Conservation (phyloP, 208 protist species). For the Polymyxa betae region DNA sequence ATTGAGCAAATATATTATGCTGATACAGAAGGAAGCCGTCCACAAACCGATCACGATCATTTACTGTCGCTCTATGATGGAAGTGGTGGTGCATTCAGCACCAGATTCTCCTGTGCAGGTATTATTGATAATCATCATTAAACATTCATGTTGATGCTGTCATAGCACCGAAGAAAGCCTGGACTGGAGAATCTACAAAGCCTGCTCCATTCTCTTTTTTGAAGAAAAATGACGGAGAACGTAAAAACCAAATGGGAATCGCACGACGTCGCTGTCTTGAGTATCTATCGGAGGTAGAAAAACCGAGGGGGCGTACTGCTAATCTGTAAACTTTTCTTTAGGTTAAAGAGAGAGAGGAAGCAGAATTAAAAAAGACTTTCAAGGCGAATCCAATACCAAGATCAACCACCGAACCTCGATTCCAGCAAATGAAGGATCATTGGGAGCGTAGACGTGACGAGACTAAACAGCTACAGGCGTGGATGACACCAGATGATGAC, state of each 20-base stretch:
- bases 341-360: background rate
- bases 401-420: constrained; percentile 1
- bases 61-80: background rate
- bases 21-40: background rate
- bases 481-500: background rate
- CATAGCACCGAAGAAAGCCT: too few relatives aligned
- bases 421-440: background rate
- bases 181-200: background rate
- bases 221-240: background rate
- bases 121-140: too few relatives aligned
- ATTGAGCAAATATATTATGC: constrained; percentile 12
- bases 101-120: too few relatives aligned
- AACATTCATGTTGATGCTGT: too few relatives aligned
- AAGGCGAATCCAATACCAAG: background rate
- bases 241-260: background rate
- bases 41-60: background rate
- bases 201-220: background rate
- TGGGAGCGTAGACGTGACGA: background rate
- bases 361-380: constrained; percentile 4
- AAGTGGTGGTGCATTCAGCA: too few relatives aligned
- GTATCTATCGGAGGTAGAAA: background rate
- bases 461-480: background rate
- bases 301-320: too few relatives aligned
- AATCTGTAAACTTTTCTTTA: background rate
- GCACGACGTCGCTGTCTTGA: background rate